These are phyloP conservation scores for Magnusiomyces tetraspermus DNA, from an alignment of 1,139 yeast species.

Conservation along the genomic window DNA sequence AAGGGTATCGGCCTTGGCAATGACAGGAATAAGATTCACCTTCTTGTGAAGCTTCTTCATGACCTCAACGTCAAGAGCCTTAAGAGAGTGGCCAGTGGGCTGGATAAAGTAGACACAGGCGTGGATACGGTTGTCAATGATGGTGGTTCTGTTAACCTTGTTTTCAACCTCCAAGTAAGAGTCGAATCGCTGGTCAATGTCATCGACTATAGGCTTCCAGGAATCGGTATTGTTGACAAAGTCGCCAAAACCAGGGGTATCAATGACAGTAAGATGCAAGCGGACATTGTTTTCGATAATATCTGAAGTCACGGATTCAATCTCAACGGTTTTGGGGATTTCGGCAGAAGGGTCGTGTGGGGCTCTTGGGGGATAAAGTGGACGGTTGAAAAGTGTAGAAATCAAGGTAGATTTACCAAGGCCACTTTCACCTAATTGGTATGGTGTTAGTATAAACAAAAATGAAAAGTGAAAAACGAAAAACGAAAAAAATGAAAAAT, in stretches of 20 bases:
- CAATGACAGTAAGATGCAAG: constrained; percentile 73
- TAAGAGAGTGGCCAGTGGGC: constrained; percentile 92
- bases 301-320: constrained; percentile 59
- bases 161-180: constrained; percentile 84
- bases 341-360: constrained; percentile 30
- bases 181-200: constrained; percentile 79
- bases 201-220: constrained; percentile 91
- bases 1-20: constrained; percentile 90
- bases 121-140: constrained; percentile 87
- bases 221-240: constrained; percentile 77
- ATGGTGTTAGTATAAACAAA: not conserved
- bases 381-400: constrained; percentile 80
- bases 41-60: constrained; percentile 85
- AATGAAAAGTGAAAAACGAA: not conserved
- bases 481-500: not conserved
- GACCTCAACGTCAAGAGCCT: constrained; percentile 78
- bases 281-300: constrained; percentile 92
- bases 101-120: constrained; percentile 96
- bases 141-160: constrained; percentile 65
- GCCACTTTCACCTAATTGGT: constrained; percentile 52
- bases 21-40: constrained; percentile 88
- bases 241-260: constrained; percentile 94
- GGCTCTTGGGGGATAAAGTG: constrained; percentile 42
- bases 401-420: constrained; percentile 90
- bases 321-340: constrained; percentile 42